phyloP scores from a whole-genome alignment of 2,329 filamentous ascomycete genomes.

The Cladophialophora chaetospira region DNA sequence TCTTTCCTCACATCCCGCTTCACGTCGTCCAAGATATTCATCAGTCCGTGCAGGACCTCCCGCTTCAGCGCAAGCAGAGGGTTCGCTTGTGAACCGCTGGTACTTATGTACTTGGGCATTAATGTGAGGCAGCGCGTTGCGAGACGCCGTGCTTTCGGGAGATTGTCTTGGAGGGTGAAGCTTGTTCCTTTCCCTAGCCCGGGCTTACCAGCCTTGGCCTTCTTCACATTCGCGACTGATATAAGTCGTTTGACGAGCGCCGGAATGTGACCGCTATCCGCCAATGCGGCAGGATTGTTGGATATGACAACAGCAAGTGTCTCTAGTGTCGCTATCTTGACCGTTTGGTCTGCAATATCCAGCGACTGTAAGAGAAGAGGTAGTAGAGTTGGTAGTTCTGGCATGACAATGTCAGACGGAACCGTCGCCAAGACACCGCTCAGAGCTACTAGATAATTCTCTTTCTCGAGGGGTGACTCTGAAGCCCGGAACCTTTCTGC shows the following conservation, averaged over 20 bases:
- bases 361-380: conserved; percentile 65
- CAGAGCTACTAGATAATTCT: conserved; percentile 64
- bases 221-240: conserved; percentile 43
- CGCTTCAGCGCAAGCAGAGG: conserved; percentile 59
- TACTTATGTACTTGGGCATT: conserved; percentile 30
- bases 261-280: conserved; percentile 57
- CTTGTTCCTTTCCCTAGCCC: conserved; percentile 7
- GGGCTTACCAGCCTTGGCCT: conserved; percentile 28
- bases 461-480: conserved; percentile 48
- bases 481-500: conserved; percentile 54
- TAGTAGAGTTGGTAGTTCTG: conserved; percentile 59
- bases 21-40: conserved; percentile 60
- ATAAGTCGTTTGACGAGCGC: conserved; percentile 60
- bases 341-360: conserved; percentile 53
- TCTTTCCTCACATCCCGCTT: conserved; percentile 64
- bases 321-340: conserved; percentile 63
- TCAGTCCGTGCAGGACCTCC: conserved; percentile 59
- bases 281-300: conserved; percentile 56
- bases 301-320: conserved; percentile 61
- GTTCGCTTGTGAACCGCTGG: conserved; percentile 39
- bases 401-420: conserved; percentile 61
- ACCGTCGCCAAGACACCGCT: conserved; percentile 63
- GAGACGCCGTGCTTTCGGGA: conserved; percentile 30
- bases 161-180: conserved; percentile 32
- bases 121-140: conserved; percentile 30